Base-by-base conservation (phyloP, 2,329 filamentous ascomycete genomes). In the Monilinia polystroma region DNA sequence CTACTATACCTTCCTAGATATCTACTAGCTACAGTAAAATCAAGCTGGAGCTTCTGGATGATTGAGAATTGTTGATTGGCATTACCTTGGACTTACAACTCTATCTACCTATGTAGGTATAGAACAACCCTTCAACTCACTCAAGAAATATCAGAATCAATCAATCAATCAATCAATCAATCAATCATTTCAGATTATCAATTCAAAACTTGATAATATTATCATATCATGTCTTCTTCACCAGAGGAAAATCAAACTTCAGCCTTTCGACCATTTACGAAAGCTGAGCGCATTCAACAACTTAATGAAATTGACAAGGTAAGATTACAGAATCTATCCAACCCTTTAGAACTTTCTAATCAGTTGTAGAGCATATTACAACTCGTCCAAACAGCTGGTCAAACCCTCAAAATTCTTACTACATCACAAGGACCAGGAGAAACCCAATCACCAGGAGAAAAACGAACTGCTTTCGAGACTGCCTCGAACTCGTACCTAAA, bases 221-320 rank as follows among this genome's bases (percentile, higher is more conserved):
- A 66, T 49, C 32, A 35, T n/a, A 69, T 26, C 45, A 70, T 69
- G 66, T 65, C 67, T 54, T 57, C 52, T 55, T 63, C 58, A 23
- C 52, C 62, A 3, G 55, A 60, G 29, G 69, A 66, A 57, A 60
- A 65, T 41, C 70, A 75, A 52, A 26, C 57, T 6, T 59, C 73
- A 58, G 68, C 74, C 10, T 72, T 76, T 63, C 70, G 76, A 53
- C 74, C 72, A n/a, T 90, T 93, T 71, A 90, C 87, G 12, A 84
- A 90, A 45, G 85, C 89, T 52, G 90, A 96, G 76, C 91, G 90
- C 70, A 92, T 96, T 70, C 83, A 88, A 67, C 91, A 96, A 74
- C 85, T 96, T 66, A 90, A 88, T 72, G 86, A 89, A 53, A 90
- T 96, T 72, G 92, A 96, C 79, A 85, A 85, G 74, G 87, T 88